Base-by-base conservation (phyloP, 140 eudicot genomes). In the Bidens hawaiensis region DNA sequence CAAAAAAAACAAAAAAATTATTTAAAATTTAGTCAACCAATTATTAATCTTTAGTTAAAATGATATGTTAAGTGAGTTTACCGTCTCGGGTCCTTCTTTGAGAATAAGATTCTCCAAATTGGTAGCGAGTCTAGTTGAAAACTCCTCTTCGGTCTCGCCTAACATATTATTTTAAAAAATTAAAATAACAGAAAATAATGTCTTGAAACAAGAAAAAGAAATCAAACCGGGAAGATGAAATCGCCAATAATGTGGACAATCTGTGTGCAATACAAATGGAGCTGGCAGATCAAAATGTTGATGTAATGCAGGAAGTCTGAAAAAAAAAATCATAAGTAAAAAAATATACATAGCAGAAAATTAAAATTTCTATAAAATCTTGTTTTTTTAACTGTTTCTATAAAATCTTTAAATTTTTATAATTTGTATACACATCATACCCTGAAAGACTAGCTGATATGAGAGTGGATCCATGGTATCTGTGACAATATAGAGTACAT, bases 241-340 rank as follows among this genome's bases (percentile, higher is more conserved):
- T 16, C 98, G 88, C 98, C 98, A 90, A 64, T 84, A 90, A 77
- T 90, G 98, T 34, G 94, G 96, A 69, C 98, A 87, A 69, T 90
- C 97, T 7, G 97, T 84, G 73, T 86, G 94, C 73, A 86, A 63
- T 5, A 84, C 88, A 74, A 90, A 90, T 38, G 97, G 94, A 75
- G 83, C 75, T 2, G 97, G 97, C 31, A 86, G 71, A 79, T 90
- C 97, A 71, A 90, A 90, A 17, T 81, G 79, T 62, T 86, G 87
- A 83, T 90, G 97, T 41, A 90, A 79, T 25, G 97, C 85, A 28
- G 94, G 84, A 64, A 90, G 86, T 7, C 97, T 90, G 78, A 50
- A 8, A 62, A 15, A 63, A 71, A 49, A 42, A 21, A 58, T 23
- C 41, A 41, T 60, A 50, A 18, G 27, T 18, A 49, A 48, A 34